Base-by-base conservation (phyloP, 2,329 filamentous ascomycete genomes). In the Teratosphaeria viscida region DNA sequence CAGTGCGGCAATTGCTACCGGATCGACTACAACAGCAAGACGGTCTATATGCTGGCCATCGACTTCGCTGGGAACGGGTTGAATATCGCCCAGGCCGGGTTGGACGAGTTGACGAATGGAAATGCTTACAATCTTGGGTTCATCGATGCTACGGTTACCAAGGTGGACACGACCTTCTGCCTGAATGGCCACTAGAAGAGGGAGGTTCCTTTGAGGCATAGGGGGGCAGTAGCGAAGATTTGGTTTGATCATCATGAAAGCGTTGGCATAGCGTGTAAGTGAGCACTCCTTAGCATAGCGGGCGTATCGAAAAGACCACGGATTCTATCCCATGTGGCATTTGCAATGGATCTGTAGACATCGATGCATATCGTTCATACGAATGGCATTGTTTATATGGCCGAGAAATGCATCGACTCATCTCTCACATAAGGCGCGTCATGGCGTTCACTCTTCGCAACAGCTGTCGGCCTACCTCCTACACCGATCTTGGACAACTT, bases 1-100 rank as follows among this genome's bases (percentile, higher is more conserved):
- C 73, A 78, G 70, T 82, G 80, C 66, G 79, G 79, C 55, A 77
- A 75, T 52, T 82, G 80, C 74, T 81, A 78, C 67, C 67, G 73
- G 57, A 62, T 82, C 56, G 75, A 73, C 47, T 82, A 76, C 68
- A 73, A 76, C 54, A 71, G 72, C 59, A 70, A 74, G 56, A 75
- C 74, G 47, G 75, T 82, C 66, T 75, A 77, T 60, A 69, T 81
- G 26, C 71, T 77, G n/a, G 79, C 75, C 5, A 71, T 82, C 55
- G 80, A 82, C 64, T 68, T 72, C 62, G 66, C 74, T 3, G 74
- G 68, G 3, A 68, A 67, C 55, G 78, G 77, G 5, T 80, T 81
- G 72, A 80, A 81, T 64, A 54, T 49, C n/a, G 19, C 16, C 5
- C 4, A 49, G n/a, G 6, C 0, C 2, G 43, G 43, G 19, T 23